Evolutionary conservation across 768 basidiomycete species (phyloP), one percentile per base, ranked within the genome.

Genomic region (Jaapia argillacea): DNA sequence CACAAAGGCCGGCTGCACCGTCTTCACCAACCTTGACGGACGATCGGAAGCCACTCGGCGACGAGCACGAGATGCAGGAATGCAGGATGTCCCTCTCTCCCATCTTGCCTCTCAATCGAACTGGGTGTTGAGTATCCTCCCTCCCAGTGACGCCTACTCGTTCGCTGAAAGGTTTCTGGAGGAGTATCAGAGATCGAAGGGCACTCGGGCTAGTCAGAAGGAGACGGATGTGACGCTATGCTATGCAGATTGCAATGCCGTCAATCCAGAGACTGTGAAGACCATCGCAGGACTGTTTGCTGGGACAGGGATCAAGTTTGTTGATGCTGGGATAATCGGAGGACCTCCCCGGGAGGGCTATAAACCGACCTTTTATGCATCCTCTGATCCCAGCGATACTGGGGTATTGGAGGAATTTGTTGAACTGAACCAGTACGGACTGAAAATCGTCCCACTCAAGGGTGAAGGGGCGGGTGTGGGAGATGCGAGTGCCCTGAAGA

Each of bases 401-500:
- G 46, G 53, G 24, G 31, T 53, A 56, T 52, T 73, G 36, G 61
- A 65, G 12, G 53, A 53, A 24, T 76, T 79, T 44, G 64, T 51
- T 16, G 54, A 44, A 1, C 54, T 75, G n/a, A 57, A 63, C 13
- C 51, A 62, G 43, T 66, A 63, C 41, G 76, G 76, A 3, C 51
- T 75, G 18, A 71, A 67, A 51, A 58, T 74, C 6, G 68, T 65
- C 13, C 54, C 63, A 3, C 51, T 80, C 49, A 64, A 54, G 35
- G 73, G 70, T 20, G 69, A 72, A 42, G 71, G 68, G 23, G 62
- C 63, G 1, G 69, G 69, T 2, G 61, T 76, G 20, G 75, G 78
- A 4, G 75, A 72, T 48, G 78, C 76, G 1, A 79, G 77, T 47
- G 75, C 75, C 4, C 54, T 79, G 46, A 80, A 80, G 58, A 77